Percentiles rank a stretch among this genome's conserved stretches.
Conservation (phyloP, 2,329 filamentous ascomycete genomes). For the Colletotrichum spinosum region DNA sequence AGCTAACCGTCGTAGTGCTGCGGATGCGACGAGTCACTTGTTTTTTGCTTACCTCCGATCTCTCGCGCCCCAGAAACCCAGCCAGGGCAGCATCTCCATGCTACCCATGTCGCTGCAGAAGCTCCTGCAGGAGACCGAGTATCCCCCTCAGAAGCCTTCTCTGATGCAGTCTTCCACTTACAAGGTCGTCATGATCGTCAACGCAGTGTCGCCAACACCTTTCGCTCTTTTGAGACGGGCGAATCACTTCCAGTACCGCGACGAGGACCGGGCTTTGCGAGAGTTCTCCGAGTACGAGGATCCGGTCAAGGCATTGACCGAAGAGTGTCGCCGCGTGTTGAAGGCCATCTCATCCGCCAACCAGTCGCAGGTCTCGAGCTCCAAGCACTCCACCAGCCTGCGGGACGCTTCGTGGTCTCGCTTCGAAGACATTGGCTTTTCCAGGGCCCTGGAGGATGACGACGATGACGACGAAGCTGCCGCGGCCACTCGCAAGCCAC, state of each 20-base stretch:
- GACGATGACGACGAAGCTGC: slow-evolving; percentile 71
- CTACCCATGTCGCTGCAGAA: slow-evolving; percentile 93
- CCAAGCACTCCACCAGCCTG: slow-evolving; percentile 77
- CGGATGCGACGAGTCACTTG: slow-evolving; percentile 94
- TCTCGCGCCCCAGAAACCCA: slow-evolving; percentile 82
- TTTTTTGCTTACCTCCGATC: slow-evolving; percentile 98
- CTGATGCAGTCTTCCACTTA: slow-evolving; percentile 85
- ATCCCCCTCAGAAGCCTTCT: slow-evolving; percentile 83
- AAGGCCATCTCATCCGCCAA: slow-evolving; percentile 90
- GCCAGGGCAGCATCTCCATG: slow-evolving; percentile 82
- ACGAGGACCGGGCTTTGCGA: slow-evolving; percentile 85
- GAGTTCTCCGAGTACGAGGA: slow-evolving; percentile 91
- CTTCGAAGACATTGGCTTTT: slow-evolving; percentile 95
- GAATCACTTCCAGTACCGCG: slow-evolving; percentile 95
- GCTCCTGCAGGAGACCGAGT: slow-evolving; percentile 91
- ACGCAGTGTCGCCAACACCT: slow-evolving; percentile 92
- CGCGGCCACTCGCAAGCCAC: slow-evolving; percentile 52
- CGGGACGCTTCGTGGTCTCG: slow-evolving; percentile 94
- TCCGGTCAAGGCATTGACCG: slow-evolving; percentile 86
- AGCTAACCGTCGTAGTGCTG: slow-evolving; percentile 71
- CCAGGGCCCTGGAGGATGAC: slow-evolving; percentile 77
- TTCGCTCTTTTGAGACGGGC: slow-evolving; percentile 91
- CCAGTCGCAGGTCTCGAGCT: slow-evolving; percentile 80
- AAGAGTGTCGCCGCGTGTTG: slow-evolving; percentile 92
- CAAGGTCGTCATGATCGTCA: slow-evolving; percentile 96